A percentile compares a stretch with the other conserved stretches of the same genome.
Evolutionary conservation across 306 rosid species (phyloP).

Genomic region (Medicago arabica): DNA sequence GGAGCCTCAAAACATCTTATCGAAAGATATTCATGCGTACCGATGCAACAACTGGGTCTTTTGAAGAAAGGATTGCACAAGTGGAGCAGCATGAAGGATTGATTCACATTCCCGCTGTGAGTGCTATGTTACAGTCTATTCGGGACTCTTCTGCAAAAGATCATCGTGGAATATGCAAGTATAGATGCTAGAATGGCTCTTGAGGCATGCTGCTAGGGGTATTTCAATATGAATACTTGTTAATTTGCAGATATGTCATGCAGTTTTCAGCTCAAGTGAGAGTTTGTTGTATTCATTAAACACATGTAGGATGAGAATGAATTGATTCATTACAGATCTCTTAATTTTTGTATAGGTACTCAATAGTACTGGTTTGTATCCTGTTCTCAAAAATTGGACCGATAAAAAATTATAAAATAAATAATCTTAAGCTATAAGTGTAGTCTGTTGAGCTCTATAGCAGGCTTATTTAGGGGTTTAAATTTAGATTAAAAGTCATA

Average conservation of each 20-base stretch:
- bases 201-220: background rate
- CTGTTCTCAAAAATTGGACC: too few relatives aligned
- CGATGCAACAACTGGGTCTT: constrained; percentile 55
- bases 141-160: constrained; percentile 61
- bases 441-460: too few relatives aligned
- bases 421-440: too few relatives aligned
- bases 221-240: background rate
- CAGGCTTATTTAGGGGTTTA: background rate
- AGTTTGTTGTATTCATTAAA: constrained; percentile 31
- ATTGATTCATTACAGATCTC: background rate
- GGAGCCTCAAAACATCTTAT: constrained; percentile 73
- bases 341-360: constrained; percentile 21
- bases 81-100: constrained; percentile 75
- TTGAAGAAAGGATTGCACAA: constrained; percentile 77
- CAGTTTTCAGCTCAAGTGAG: constrained; percentile 13
- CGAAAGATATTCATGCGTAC: constrained; percentile 76
- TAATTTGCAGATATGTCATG: constrained; percentile 30
- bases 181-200: constrained; percentile 50
- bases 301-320: constrained; percentile 26
- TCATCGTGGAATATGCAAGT: constrained; percentile 89
- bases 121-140: constrained; percentile 60
- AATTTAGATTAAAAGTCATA: background rate
- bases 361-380: background rate
- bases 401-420: too few relatives aligned
- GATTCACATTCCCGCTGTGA: constrained; percentile 59